Conservation (phyloP, 148 eudicot species). For the Vaccinium darrowii region DNA sequence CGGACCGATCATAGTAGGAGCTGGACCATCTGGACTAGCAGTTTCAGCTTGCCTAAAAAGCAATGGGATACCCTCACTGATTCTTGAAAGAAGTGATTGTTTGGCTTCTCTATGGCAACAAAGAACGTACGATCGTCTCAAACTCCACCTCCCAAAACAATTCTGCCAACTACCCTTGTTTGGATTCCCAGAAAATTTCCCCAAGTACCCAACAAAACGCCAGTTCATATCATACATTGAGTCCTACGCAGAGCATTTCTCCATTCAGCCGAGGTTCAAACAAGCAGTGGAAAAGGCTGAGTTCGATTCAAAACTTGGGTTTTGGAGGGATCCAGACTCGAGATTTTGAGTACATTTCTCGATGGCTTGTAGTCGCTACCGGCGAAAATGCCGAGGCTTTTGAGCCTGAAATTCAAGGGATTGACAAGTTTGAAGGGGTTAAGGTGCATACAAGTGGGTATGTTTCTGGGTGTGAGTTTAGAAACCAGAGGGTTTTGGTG, state of each 20-base stretch:
- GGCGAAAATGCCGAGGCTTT: conserved; percentile 96
- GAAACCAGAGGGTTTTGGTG: conserved; percentile 64
- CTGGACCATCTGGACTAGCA: conserved; percentile 96
- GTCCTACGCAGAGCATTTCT: conserved; percentile 60
- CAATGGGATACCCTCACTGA: conserved; percentile 54
- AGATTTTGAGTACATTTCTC: conserved; percentile 38
- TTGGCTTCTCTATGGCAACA: conserved; percentile 93
- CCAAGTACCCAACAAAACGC: conserved; percentile 70
- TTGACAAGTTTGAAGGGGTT: conserved; percentile 57
- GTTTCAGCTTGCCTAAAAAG: conserved; percentile 64
- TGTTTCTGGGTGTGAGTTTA: conserved; percentile 54
- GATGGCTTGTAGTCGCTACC: conserved; percentile 80
- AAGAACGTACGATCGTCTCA: conserved; percentile 74
- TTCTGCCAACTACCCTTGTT: conserved; percentile 81
- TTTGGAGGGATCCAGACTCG: conserved; percentile 58
- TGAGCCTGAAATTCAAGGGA: conserved; percentile 69
- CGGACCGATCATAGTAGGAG: conserved; percentile 85
- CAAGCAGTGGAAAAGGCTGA: conserved; percentile 49
- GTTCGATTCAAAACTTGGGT: conserved; percentile 28
- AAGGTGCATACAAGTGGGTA: conserved; percentile 70
- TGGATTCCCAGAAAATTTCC: conserved; percentile 58
- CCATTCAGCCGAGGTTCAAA: conserved; percentile 54
- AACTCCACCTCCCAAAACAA: conserved; percentile 85
- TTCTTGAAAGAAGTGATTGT: conserved; percentile 78
- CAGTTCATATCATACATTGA: conserved; percentile 84